Evolutionary conservation across 2,329 filamentous ascomycete genomes (phyloP), one percentile per base, ranked within the genome.

Genomic region (Claviceps pazoutovae): DNA sequence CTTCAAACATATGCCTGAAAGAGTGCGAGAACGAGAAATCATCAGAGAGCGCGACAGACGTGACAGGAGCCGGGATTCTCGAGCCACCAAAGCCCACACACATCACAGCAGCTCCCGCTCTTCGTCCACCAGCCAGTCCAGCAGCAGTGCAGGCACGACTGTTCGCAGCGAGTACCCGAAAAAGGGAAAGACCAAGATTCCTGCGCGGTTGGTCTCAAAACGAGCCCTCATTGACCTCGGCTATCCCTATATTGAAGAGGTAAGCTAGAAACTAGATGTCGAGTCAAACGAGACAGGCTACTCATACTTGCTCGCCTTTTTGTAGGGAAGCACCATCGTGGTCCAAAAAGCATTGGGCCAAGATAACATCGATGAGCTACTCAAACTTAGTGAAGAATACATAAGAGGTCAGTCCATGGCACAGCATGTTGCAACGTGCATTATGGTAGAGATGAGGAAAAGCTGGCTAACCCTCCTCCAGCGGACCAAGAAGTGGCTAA

Each of bases 131-230:
- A 75, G 71, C 54, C 69, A 64, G 11, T 71, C 68, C 5, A 71
- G 68, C 16, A 74, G 72, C 60, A 74, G 69, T 55, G 72, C 66
- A 53, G 72, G 71, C 23, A 77, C 74, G 2, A 74, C 73, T 9
- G 65, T 74, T n/a, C 74, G 71, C 61, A 79, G 71, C 66, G 76
- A 82, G 53, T 88, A 86, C 57, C 84, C 85, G 9, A 86, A 86
- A 70, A 89, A 85, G 66, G 90, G 90, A 60, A 95, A 90, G 75
- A 96, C 90, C 14, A 82, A 86, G 59, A 89, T 96, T 65, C 90
- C 90, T 1, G 82, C 80, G 54, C 79, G 84, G 52, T 73, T 95
- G 54, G 87, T 94, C 14, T 86, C 86, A 57, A 84, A 86, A 64
- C 77, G 83, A 55, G 90, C 88, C 1, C 78, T 96, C 37, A 83